These are phyloP conservation scores for Phoenix dactylifera DNA, from an alignment of 176 grass and related monocot genomes.

Conservation along the genomic window DNA sequence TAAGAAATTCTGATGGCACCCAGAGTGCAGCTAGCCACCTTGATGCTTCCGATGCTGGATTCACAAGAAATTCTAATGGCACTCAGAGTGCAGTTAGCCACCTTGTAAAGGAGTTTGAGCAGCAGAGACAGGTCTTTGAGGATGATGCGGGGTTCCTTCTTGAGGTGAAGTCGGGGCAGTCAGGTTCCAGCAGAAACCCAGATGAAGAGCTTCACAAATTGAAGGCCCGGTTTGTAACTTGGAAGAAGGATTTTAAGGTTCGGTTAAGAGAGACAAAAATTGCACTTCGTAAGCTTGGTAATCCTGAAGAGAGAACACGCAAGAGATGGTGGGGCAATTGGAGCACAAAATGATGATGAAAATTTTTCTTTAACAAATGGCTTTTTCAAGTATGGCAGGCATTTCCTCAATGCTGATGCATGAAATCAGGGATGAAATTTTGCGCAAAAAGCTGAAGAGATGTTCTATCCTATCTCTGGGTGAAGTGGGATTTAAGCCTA, in stretches of 20 bases:
- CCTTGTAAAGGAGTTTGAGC: constrained; percentile 71
- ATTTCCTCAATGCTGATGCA: too few species aligned
- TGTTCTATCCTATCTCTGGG: too few species aligned
- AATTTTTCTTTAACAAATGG: too few species aligned
- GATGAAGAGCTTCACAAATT: constrained; percentile 69
- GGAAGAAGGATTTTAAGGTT: constrained; percentile 91
- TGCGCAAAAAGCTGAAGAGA: too few species aligned
- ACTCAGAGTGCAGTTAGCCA: constrained; percentile 30
- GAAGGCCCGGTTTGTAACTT: constrained; percentile 64
- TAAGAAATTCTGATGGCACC: constrained; percentile 32
- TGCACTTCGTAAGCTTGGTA: constrained; percentile 40
- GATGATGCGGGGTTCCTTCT: constrained; percentile 52
- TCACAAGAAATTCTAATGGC: constrained; percentile 17
- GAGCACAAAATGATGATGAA: constrained; percentile 30
- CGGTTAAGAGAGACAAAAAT: constrained; percentile 76
- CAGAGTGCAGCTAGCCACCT: constrained; percentile 34
- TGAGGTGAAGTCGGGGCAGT: constrained; percentile 30
- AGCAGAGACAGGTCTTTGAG: constrained; percentile 49
- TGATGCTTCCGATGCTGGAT: constrained; percentile 25
- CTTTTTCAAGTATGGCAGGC: too few species aligned
- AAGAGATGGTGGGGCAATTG: constrained; percentile 93
- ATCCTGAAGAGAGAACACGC: constrained; percentile 38
- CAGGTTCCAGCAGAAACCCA: constrained; percentile 41
- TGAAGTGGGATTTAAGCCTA: too few species aligned
- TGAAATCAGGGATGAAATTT: too few species aligned